These are phyloP conservation scores for Zymoseptoria ardabiliae DNA, from an alignment of 2,329 filamentous ascomycete species.

Conservation along the genomic window DNA sequence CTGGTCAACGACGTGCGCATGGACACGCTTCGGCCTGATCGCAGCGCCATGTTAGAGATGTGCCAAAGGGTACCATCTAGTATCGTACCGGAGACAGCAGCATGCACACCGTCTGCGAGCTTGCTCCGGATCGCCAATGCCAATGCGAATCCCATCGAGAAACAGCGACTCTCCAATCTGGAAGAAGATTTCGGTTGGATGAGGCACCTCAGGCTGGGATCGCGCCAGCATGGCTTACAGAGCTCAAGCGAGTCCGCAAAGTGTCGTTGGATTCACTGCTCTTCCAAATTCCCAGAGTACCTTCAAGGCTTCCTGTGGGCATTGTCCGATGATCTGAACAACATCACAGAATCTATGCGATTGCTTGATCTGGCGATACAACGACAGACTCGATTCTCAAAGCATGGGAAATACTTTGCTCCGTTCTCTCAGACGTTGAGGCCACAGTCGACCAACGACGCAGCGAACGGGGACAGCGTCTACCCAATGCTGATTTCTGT, in stretches of 20 bases:
- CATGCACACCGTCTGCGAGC: constrained; percentile 15
- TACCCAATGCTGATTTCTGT: constrained; percentile 35
- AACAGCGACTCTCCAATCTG: constrained; percentile 29
- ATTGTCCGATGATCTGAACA: constrained; percentile 15
- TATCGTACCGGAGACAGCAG: constrained; percentile 27
- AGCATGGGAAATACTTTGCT: constrained; percentile 38
- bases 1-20: constrained; percentile 35
- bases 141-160: constrained; percentile 31
- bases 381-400: constrained; percentile 37
- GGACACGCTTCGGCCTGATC: constrained; percentile 26
- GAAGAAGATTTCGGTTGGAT: constrained; percentile 39
- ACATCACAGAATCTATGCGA: constrained; percentile 18
- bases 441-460: constrained; percentile 5
- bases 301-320: constrained; percentile 18
- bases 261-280: constrained; percentile 37
- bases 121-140: constrained; percentile 17
- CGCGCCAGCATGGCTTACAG: constrained; percentile 32
- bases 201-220: constrained; percentile 30
- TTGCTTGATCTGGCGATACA: constrained; percentile 32
- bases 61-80: constrained; percentile 30
- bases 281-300: constrained; percentile 18
- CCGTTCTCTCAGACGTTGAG: constrained; percentile 34
- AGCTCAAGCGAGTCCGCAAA: constrained; percentile 27
- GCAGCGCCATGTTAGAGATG: constrained; percentile 34
- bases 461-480: constrained; percentile 8